Evolutionary conservation across 306 rosid genomes (phyloP).

Genomic region (Rosa multiflora): DNA sequence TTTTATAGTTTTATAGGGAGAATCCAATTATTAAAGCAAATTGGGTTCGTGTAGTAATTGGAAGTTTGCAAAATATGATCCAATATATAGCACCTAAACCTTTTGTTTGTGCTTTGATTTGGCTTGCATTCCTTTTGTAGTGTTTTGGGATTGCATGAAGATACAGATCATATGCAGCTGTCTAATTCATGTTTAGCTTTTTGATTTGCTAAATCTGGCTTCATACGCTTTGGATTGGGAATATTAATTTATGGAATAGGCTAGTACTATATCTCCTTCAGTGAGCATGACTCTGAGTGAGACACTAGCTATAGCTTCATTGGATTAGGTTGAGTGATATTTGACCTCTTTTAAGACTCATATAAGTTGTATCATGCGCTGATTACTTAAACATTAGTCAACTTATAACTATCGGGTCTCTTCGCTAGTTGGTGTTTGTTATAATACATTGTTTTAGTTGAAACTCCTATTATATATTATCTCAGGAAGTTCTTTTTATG

Average conservation of each 20-base stretch:
- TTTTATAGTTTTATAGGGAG: neutral
- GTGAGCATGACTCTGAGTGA: neutral
- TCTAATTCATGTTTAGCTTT: constrained; percentile 12
- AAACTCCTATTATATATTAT: too few species aligned
- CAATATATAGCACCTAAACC: neutral
- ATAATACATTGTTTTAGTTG: too few species aligned
- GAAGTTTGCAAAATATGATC: constrained; percentile 12
- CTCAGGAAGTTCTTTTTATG: too few species aligned
- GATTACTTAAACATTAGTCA: neutral
- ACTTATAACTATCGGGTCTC: neutral
- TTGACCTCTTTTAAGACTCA: neutral
- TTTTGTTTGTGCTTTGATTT: neutral
- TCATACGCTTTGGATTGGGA: constrained; percentile 22
- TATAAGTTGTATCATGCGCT: neutral
- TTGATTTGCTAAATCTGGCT: constrained; percentile 23
- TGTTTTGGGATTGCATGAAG: neutral
- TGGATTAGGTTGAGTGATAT: neutral
- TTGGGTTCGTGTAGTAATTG: constrained; percentile 5
- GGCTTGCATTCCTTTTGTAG: constrained; percentile 2
- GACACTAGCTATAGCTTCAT: neutral
- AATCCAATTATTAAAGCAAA: constrained; percentile 24
- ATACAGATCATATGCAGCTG: constrained; percentile 17
- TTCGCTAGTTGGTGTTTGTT: too few species aligned
- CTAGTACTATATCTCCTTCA: neutral
- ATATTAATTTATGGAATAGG: neutral